Base-by-base conservation (phyloP, 2,329 filamentous ascomycete species). In the Arthrobotrys entomopaga region DNA sequence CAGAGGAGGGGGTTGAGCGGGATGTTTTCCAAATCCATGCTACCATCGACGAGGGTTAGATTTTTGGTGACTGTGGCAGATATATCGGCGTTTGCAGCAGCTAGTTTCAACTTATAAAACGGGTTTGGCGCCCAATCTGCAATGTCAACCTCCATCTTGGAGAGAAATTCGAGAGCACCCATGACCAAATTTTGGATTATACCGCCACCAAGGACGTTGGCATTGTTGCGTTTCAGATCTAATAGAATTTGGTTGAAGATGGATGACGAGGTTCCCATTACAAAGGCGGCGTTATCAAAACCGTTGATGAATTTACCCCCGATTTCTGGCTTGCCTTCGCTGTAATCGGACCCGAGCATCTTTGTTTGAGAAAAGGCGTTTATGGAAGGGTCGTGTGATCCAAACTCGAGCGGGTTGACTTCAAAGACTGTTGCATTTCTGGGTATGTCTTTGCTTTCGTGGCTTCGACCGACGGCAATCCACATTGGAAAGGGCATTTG, bases 191-290 rank as follows among this genome's bases (percentile, higher is more conserved):
- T 80, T 1, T 84, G 84, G 6, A 87, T 79, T 38, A 85, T 81
- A 0, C 83, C 80, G 2, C 60, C 54, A 34, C 69, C 63, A 1
- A 84, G 85, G 0, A 86, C 80, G 24, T 82, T 81, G 20, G 81
- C 81, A 8, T 81, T 79, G 4, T 80, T 78, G 40, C 80, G 81
- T 76, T 91, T 86, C 65, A 94, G 83, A 10, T 87, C 82, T 2
- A 93, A 84, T 16, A 96, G 82, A 78, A 91, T 86, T 78, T 88
- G 84, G 82, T 96, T 97, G 85, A 97, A 97, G 1, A 97, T 85
- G 0, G 91, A 90, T 0, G 89, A 92, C 20, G 90, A 92, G 0
- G 93, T 96, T 58, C 93, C 93, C 87, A 96, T 92, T 24, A 96
- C 84, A 79, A 87, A 97, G 5, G 91, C 91, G 22, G 87, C 86